A percentile compares a stretch with the other conserved stretches of the same genome.
phyloP scores from a whole-genome alignment of 805 yeast genomes.

The Cyberlindnera euphorbiae region DNA sequence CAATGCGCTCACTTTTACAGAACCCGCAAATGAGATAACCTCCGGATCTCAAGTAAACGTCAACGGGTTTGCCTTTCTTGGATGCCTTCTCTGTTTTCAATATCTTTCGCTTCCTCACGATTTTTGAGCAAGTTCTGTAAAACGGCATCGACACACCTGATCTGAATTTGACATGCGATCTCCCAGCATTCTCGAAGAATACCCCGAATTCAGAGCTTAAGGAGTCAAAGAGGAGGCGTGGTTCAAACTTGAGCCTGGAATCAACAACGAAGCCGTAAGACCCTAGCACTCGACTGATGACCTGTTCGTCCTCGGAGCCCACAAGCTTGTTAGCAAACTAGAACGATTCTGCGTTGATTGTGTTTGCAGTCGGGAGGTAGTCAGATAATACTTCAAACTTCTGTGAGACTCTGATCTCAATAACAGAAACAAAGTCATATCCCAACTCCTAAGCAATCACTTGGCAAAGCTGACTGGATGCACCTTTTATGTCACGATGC shows the following conservation, averaged over 20 bases:
- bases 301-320: slow-evolving; percentile 33
- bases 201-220: slow-evolving; percentile 52
- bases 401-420: slow-evolving; percentile 49
- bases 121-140: slow-evolving; percentile 36
- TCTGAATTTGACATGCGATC: slow-evolving; percentile 30
- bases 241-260: slow-evolving; percentile 24
- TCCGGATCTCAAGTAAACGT: slow-evolving; percentile 44
- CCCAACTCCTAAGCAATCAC: slow-evolving; percentile 31
- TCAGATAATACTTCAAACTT: slow-evolving; percentile 36
- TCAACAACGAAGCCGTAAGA: slow-evolving; percentile 28
- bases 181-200: slow-evolving; percentile 31
- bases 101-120: slow-evolving; percentile 36
- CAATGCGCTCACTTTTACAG: slow-evolving; percentile 28
- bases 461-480: slow-evolving; percentile 37
- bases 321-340: slow-evolving; percentile 34
- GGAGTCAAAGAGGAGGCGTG: slow-evolving; percentile 37
- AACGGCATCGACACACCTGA: slow-evolving; percentile 54
- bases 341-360: slow-evolving; percentile 41
- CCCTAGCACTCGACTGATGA: slow-evolving; percentile 44
- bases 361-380: slow-evolving; percentile 41
- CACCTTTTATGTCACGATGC: slow-evolving; percentile 39
- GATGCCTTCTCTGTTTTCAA: slow-evolving; percentile 11
- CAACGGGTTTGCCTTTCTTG: slow-evolving; percentile 26
- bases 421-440: slow-evolving; percentile 42
- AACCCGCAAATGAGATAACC: slow-evolving; percentile 49